These are phyloP conservation scores for Platanthera guangdongensis DNA, from an alignment of 106 monocot species.

Conservation along the genomic window DNA sequence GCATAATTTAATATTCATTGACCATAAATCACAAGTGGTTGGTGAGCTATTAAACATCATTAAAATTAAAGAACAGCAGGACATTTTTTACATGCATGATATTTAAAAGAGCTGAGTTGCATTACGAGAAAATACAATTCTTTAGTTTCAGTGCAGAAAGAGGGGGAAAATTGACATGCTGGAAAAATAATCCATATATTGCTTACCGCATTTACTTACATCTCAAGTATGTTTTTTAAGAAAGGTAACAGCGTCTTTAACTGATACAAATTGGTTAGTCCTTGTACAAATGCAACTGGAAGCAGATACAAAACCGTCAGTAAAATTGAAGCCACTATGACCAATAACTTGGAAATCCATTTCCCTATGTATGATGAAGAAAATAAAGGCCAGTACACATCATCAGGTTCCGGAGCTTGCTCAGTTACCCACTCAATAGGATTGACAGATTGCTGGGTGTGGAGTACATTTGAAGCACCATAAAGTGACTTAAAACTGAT, in stretches of 20 bases:
- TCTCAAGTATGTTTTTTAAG: slow-evolving; percentile 47
- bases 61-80: not conserved
- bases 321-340: slow-evolving; percentile 53
- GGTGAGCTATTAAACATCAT: not conserved
- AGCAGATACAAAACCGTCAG: slow-evolving; percentile 71
- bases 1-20: not conserved
- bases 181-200: not conserved
- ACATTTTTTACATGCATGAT: not conserved
- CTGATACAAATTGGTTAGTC: slow-evolving; percentile 72
- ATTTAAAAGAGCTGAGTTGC: not conserved
- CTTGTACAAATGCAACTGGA: slow-evolving; percentile 88
- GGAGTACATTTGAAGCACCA: slow-evolving; percentile 54
- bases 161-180: too few relatives aligned
- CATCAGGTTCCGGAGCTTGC: slow-evolving; percentile 82
- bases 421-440: slow-evolving; percentile 88
- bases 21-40: not conserved
- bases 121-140: not conserved
- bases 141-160: not conserved
- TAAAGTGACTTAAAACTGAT: slow-evolving; percentile 87
- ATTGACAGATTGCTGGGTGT: slow-evolving; percentile 63
- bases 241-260: slow-evolving; percentile 71
- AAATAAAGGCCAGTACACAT: slow-evolving; percentile 97
- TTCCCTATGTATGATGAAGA: slow-evolving; percentile 66
- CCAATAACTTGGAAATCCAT: slow-evolving; percentile 86
- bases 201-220: slow-evolving; percentile 32